Base-by-base conservation (phyloP, 179 eudicot genomes). In the Beta macrorhiza region DNA sequence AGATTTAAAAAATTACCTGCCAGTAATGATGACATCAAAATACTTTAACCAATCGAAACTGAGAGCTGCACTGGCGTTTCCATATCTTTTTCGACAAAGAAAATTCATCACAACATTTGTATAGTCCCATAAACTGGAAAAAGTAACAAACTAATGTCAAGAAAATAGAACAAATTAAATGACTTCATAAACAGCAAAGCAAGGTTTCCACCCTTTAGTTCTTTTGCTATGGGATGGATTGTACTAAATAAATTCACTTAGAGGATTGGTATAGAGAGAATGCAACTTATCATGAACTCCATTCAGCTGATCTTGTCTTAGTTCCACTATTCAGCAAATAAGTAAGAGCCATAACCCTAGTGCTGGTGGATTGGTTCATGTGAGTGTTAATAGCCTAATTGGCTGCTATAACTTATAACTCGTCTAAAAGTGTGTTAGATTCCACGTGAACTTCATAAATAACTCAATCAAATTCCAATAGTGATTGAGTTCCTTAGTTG, bases 81-180 rank as follows among this genome's bases (percentile, higher is more conserved):
- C 83, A 79, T 87, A 55, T 67, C 86, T 84, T 49, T 85, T 79
- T 59, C 91, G 91, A 78, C 97, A 96, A 67, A 96, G 96, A 82
- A 90, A 96, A 86, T 87, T 96, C 99, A 96, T 96, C 77, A 96
- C 98, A 25, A 91, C 81, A 83, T 94, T 96, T 79, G 99, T 94
- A 72, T 96, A 96, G 85, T 96, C 99, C 99, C 99, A 96, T 47
- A 96, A 89, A 87, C 99, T 96, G 94, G 91, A 90, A 77, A 77
- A 37, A 81, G 59, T 55, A 37, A 63, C 13, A 63, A 67, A 74
- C 47, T 29, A 8, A 32, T 56, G 29, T 74, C 52, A 74, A 25
- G 15, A 57, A 44, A 74, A 57, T 52, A 37, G 62, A 32, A 57
- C 25, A 74, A 32, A 32, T 32, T 32, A 32, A 55, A 63, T 32